Evolutionary conservation across 768 basidiomycete genomes (phyloP).

Genomic region (Tephrocybe sp.): DNA sequence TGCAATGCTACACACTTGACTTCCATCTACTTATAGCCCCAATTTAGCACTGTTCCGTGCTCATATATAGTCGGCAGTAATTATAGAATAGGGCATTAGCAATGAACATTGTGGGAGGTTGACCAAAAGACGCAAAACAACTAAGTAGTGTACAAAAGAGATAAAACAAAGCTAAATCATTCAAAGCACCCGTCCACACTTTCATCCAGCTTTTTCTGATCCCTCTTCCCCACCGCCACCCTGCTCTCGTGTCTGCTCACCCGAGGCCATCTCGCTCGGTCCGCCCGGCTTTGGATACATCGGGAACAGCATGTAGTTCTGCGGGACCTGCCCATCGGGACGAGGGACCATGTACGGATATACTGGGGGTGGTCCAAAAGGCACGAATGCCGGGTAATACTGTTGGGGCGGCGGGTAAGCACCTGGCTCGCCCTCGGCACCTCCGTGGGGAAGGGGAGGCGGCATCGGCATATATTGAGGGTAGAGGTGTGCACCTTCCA

Average conservation of each 20-base stretch:
- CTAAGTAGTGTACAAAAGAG: conserved; percentile 16
- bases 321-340: conserved; percentile 27
- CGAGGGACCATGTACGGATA: conserved; percentile 27
- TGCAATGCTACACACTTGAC: not conserved
- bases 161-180: conserved; percentile 11
- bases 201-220: conserved; percentile 24
- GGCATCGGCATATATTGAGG: conserved; percentile 27
- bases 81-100: not conserved
- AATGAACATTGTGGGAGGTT: not conserved
- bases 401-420: conserved; percentile 20
- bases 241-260: conserved; percentile 17
- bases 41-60: no score
- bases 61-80: not conserved
- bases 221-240: conserved; percentile 22
- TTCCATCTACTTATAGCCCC: not conserved
- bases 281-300: conserved; percentile 22
- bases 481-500: conserved; percentile 50
- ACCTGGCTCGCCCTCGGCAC: conserved; percentile 17
- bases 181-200: conserved; percentile 11
- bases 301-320: conserved; percentile 24
- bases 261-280: conserved; percentile 15
- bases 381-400: conserved; percentile 23
- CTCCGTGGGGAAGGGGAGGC: conserved; percentile 18
- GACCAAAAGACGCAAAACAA: conserved; percentile 1
- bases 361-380: conserved; percentile 19